Evolutionary conservation across 495 filamentous ascomycete genomes (phyloP), one percentile per base, ranked within the genome.

Genomic region (Wilcoxina mikolae): DNA sequence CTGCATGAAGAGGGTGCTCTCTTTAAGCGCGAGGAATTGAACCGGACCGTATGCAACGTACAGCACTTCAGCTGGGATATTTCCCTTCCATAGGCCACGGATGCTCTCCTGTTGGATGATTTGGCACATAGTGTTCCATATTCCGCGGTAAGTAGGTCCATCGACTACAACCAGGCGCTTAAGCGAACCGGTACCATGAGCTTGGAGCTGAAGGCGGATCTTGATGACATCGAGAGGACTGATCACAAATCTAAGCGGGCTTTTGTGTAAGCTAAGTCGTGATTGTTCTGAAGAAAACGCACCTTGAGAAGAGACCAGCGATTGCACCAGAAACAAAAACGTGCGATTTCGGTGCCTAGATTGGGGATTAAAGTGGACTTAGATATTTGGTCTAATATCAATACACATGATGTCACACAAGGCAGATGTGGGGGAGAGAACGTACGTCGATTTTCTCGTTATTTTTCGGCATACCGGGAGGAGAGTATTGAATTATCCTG

Each of bases 1-100:
- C 25, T 78, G 71, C 2, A 94, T 72, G 4, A 75, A 61, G 41
- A 83, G 69, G 4, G 80, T 85, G 7, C 76, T 74, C 29, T 76
- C 77, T 42, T 85, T 81, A 73, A 96, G 96, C n/a, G 84, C 72
- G 5, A 82, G 81, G 76, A 98, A 98, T 72, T 98, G 93, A 52
- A 83, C 72, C 28, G 82, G 82, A 53, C 84, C 80, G 72, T 95
- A 96, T 63, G 78, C 77, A 44, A 98, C 74, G 73, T 98, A 98
- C 66, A 98, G 78, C 27, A 91, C 68, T 71, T 95, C 91, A 24
- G 91, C 91, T 51, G 91, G 87, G 56, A 96, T 77, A 67, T 98
- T 98, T 68, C 91, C 91, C 73, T 96, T 96, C 91, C 91, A 98
- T 47, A 98, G 77, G 48, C 79, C 90, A 1, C 83, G 81, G 57